Evolutionary conservation across 2,329 filamentous ascomycete genomes (phyloP).

Genomic region (Aspergillus caelatus): DNA sequence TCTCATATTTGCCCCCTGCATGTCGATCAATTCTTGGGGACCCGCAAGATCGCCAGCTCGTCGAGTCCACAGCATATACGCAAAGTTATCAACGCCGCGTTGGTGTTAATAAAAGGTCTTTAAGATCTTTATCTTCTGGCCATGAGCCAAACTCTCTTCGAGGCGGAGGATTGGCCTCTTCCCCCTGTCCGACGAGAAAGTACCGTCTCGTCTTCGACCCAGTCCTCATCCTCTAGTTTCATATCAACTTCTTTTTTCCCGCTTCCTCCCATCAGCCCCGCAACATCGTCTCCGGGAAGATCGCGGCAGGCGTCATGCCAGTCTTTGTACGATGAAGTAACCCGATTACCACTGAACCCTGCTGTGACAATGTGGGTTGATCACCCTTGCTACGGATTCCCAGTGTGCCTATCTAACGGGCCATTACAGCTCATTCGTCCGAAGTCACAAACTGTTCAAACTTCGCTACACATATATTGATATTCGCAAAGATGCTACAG

Average conservation of each 20-base stretch:
- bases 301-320: conserved; percentile 33
- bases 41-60: conserved; percentile 25
- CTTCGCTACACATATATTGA: conserved; percentile 43
- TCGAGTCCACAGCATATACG: neutral
- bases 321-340: conserved; percentile 34
- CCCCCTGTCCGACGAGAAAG: conserved; percentile 25
- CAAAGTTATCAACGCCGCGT: neutral
- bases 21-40: conserved; percentile 18
- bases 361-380: conserved; percentile 37
- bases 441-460: conserved; percentile 43
- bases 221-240: conserved; percentile 30
- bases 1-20: conserved; percentile 12
- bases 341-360: conserved; percentile 34
- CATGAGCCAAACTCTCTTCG: conserved; percentile 21
- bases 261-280: conserved; percentile 27
- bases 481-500: conserved; percentile 42
- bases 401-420: neutral
- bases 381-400: neutral
- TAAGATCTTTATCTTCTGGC: neutral
- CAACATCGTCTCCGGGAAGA: conserved; percentile 25
- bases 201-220: conserved; percentile 29
- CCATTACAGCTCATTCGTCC: conserved; percentile 39
- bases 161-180: conserved; percentile 34
- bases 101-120: neutral
- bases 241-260: conserved; percentile 26